These are phyloP conservation scores for Microcyclosporella mali DNA, from an alignment of 2,329 filamentous ascomycete genomes.

Conservation along the genomic window DNA sequence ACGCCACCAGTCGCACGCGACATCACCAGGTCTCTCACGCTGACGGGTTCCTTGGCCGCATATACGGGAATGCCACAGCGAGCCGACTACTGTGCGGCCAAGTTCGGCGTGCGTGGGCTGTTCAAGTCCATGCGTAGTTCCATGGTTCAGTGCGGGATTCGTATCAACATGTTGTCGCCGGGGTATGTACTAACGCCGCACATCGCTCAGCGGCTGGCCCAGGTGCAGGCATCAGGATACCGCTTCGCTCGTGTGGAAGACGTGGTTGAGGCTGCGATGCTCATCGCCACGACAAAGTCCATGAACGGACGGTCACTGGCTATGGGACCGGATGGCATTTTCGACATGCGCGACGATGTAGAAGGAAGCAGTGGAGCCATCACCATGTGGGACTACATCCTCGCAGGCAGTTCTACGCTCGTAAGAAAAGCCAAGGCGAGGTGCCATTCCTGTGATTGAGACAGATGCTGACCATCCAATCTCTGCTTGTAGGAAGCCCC, in stretches of 20 bases:
- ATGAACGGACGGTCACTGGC: not conserved
- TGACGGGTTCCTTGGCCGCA: not conserved
- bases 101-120: not conserved
- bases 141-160: too few relatives aligned
- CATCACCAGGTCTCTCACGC: not conserved
- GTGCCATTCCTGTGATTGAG: not conserved
- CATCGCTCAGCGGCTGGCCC: not conserved
- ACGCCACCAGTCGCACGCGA: not conserved
- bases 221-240: not conserved
- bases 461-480: not conserved
- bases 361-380: not conserved
- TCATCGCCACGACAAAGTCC: not conserved
- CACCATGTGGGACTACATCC: too few relatives aligned
- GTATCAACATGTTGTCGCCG: not conserved
- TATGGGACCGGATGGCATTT: not conserved
- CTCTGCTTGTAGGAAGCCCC: not conserved
- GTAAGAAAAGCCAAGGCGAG: not conserved
- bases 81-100: not conserved
- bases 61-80: not conserved
- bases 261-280: not conserved
- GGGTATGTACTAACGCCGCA: not conserved
- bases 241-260: not conserved
- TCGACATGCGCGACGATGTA: not conserved
- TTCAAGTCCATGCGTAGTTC: not conserved
- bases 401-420: not conserved